Conservation (phyloP, 805 yeast genomes). For the Kuraishia cidri region DNA sequence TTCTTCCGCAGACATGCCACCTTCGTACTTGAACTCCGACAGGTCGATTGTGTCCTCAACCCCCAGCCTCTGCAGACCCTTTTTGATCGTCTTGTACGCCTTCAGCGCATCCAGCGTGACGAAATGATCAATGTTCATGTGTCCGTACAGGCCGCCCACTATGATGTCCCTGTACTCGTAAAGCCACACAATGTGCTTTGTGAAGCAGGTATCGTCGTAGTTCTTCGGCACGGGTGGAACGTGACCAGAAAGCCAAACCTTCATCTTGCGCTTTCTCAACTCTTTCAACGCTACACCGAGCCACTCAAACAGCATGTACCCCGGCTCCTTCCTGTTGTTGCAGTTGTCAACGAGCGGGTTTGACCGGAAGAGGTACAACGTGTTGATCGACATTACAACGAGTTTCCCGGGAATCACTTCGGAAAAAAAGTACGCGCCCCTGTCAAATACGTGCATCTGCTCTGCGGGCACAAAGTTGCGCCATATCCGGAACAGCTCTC, state of each 20-base stretch:
- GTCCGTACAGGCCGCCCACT: conserved; percentile 79
- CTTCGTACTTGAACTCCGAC: conserved; percentile 4
- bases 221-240: conserved; percentile 83
- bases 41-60: conserved; percentile 9
- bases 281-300: conserved; percentile 67
- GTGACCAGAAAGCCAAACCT: conserved; percentile 84
- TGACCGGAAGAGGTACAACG: conserved; percentile 63
- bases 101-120: conserved; percentile 64
- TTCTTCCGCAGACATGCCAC: conserved; percentile 6
- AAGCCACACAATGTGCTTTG: conserved; percentile 73
- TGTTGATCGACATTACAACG: conserved; percentile 74
- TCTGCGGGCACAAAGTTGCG: conserved; percentile 63
- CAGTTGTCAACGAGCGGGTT: conserved; percentile 83
- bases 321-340: conserved; percentile 66
- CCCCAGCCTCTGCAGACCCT: conserved; percentile 10
- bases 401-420: conserved; percentile 76
- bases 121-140: conserved; percentile 86
- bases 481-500: conserved; percentile 74
- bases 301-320: conserved; percentile 72
- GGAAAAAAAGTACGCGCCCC: conserved; percentile 65
- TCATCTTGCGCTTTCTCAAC: conserved; percentile 62
- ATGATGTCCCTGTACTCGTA: conserved; percentile 80
- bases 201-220: conserved; percentile 60
- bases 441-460: conserved; percentile 65
- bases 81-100: conserved; percentile 46